Base-by-base conservation (phyloP, 2,329 filamentous ascomycete species). In the Lachnellula occidentalis region DNA sequence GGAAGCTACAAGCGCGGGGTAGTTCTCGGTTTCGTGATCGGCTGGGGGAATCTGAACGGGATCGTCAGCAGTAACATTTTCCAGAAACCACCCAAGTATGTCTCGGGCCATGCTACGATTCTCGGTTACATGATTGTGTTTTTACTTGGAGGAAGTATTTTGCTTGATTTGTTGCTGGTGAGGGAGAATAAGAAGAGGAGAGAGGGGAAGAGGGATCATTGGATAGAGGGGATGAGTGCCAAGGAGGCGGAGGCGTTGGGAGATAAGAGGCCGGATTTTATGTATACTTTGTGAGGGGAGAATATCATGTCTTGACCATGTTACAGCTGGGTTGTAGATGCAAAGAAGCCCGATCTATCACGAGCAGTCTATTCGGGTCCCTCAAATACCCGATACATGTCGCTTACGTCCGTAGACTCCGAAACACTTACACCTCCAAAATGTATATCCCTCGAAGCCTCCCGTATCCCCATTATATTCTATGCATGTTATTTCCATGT, bases 1-100 rank as follows among this genome's bases (percentile, higher is more conserved):
- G 87, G 91, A 17, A 88, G 92, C 3, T 95, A 95, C 73, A 96
- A 95, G 75, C 82, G 91, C 37, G 92, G 90, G 39, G 86, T 95
- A 17, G 88, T 88, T 0, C 73, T 96, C 1, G 91, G 91, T 0
- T 84, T 95, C 59, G 87, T 95, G 51, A 94, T 96, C 58, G 90
- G 87, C 27, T 95, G 89, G 88, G 91, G 92, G 24, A 95, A 96
- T 67, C 75, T 96, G 45, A 95, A 95, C 67, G 91, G 91, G 42
- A 46, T 64, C 41, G 51, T 63, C 14, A 61, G 55, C 51, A 59
- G 51, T 61, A 95, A 95, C 68, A 89, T 95, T 62, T 95, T 89
- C 45, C 62, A 56, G 64, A 77, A 84, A 64, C 65, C 72, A 11
- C 63, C 61, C 8, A 50, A 58, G 37, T 95, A 82, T 71, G 80